Evolutionary conservation across 441 rosid genomes (phyloP).

Genomic region (Aleurites moluccanus): DNA sequence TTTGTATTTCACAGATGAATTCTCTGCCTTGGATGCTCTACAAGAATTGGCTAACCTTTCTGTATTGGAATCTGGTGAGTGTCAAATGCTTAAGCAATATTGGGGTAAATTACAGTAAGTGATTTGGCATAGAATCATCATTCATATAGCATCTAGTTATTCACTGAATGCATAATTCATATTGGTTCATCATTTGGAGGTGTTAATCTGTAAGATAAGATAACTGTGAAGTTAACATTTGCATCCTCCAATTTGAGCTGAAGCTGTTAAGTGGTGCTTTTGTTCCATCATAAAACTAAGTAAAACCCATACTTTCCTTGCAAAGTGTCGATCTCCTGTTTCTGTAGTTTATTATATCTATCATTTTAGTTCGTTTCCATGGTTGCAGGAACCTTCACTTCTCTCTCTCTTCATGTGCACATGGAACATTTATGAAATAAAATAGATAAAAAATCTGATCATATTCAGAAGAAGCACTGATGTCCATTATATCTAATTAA

Average conservation of each 20-base stretch:
- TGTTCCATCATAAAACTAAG: not conserved
- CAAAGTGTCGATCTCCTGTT: not conserved
- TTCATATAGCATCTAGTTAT: conserved; percentile 2
- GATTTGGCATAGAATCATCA: not conserved
- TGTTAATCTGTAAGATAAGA: not conserved
- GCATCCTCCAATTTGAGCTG: not conserved
- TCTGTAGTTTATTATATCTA: not conserved
- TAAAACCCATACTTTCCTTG: not conserved
- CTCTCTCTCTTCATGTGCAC: not conserved
- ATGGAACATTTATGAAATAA: not conserved
- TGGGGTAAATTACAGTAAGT: not conserved
- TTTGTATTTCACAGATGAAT: conserved; percentile 57
- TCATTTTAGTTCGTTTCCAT: not conserved
- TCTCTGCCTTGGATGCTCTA: conserved; percentile 61
- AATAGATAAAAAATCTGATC: too few relatives aligned
- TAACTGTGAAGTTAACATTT: not conserved
- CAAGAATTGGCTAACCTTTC: conserved; percentile 67
- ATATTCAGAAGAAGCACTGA: not conserved
- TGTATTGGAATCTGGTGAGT: conserved; percentile 75
- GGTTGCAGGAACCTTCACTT: not conserved
- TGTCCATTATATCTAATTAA: not conserved
- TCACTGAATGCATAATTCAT: not conserved
- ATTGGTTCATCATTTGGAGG: conserved; percentile 3
- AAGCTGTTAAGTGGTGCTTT: not conserved
- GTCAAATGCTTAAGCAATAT: conserved; percentile 21